phyloP scores from a whole-genome alignment of 2,329 filamentous ascomycete genomes.

The Emergomyces pasteurianus region DNA sequence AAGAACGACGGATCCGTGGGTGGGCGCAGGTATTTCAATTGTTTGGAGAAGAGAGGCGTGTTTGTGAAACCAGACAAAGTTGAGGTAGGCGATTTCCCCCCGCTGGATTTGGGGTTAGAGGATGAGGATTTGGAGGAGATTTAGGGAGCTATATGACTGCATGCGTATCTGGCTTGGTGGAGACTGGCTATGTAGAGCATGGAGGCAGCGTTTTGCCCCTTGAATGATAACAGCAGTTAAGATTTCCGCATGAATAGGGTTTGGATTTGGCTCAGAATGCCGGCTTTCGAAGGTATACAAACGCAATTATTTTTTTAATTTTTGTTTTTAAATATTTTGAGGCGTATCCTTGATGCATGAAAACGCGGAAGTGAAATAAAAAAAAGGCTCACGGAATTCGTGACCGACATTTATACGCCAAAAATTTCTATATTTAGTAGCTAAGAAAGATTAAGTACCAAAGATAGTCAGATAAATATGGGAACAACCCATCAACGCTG shows the following conservation, averaged over 20 bases:
- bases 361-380: neutral
- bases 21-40: slow-evolving; percentile 43
- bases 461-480: neutral
- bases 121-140: slow-evolving; percentile 46
- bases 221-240: neutral
- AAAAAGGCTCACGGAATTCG: neutral
- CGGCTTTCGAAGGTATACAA: neutral
- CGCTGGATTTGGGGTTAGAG: slow-evolving; percentile 39
- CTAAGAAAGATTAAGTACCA: neutral
- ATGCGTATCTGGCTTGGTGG: neutral
- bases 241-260: neutral
- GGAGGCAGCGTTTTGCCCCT: neutral
- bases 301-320: neutral
- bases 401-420: neutral
- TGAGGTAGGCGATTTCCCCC: slow-evolving; percentile 48
- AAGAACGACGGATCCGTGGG: slow-evolving; percentile 50
- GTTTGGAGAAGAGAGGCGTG: slow-evolving; percentile 43
- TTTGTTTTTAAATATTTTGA: no score
- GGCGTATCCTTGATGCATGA: neutral
- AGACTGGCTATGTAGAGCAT: neutral
- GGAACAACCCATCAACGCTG: neutral
- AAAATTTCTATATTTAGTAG: neutral
- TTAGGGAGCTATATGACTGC: slow-evolving; percentile 12
- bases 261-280: neutral
- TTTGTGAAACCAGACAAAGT: slow-evolving; percentile 53